Conservation (phyloP, 2,329 filamentous ascomycete genomes). For the Emergomyces pasteurianus region DNA sequence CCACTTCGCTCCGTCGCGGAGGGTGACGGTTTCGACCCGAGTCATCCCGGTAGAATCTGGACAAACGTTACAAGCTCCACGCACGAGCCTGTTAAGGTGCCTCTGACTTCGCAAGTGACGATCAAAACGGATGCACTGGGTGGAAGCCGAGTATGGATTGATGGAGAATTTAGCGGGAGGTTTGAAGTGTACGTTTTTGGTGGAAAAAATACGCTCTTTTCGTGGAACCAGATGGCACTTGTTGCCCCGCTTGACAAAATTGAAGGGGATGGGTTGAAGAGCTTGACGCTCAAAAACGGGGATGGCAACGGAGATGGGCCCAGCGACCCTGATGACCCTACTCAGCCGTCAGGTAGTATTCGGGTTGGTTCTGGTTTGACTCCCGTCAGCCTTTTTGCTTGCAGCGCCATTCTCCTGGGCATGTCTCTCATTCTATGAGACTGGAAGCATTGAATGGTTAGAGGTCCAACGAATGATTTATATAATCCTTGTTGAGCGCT, state of each 20-base stretch:
- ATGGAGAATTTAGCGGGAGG: conserved; percentile 36
- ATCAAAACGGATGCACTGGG: conserved; percentile 36
- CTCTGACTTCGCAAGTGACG: conserved; percentile 23
- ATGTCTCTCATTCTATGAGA: neutral
- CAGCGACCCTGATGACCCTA: neutral
- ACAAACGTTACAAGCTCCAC: conserved; percentile 36
- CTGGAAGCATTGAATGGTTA: neutral
- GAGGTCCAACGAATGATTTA: neutral
- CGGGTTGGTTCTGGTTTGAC: neutral
- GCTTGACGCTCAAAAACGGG: neutral
- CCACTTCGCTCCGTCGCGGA: conserved; percentile 37
- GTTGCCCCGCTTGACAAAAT: conserved; percentile 37
- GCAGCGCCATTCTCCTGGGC: neutral
- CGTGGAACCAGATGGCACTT: conserved; percentile 47
- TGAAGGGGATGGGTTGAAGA: conserved; percentile 12
- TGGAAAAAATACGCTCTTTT: conserved; percentile 39
- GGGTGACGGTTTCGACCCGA: conserved; percentile 35
- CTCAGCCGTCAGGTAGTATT: neutral
- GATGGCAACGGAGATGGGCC: neutral
- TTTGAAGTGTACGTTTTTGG: conserved; percentile 46
- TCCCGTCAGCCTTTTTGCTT: neutral
- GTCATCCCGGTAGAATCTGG: conserved; percentile 43
- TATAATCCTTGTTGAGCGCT: neutral
- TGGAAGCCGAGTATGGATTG: conserved; percentile 40
- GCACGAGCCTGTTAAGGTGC: conserved; percentile 31